Base-by-base conservation (phyloP, 257 asterid genomes). In the Vinca minor region DNA sequence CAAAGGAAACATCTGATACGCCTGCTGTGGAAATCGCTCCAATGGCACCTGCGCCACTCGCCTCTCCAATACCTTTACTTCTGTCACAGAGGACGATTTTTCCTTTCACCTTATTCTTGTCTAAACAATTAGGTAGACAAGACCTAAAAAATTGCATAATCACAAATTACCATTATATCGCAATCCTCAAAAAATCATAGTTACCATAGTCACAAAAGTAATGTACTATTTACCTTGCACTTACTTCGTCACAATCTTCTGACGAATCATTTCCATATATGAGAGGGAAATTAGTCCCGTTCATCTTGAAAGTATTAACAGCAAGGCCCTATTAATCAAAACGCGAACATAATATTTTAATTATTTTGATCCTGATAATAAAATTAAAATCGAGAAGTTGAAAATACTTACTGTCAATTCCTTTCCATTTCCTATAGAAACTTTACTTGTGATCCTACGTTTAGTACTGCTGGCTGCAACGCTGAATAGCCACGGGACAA, bases 401-500 rank as follows among this genome's bases (percentile, higher is more conserved):
- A 45, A n/a, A n/a, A n/a, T n/a, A 26, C 78, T 20, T 64, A 80
- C 82, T 18, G 13, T 2, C 4, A 77, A 4, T 39, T 65, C 56
- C 28, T n/a, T 60, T 23, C 85, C 88, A 56, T 77, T 71, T 38
- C 80, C 85, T 3, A 82, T 82, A 21, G n/a, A 9, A 55, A 82
- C 57, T 46, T 68, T 70, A 46, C 73, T 42, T 60, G 62, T 55
- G 48, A 82, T 75, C 66, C 68, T 73, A 12, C 85, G 76, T 42
- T 66, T 77, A 10, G 47, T 79, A 10, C 36, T 72, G 74, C 85
- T 77, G 0, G 88, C 83, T 0, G 70, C 88, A 23, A 79, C 77
- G 0, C 75, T 62, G 47, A 82, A 56, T 34, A 82, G 34, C 88
- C 88, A 82, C 1, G 88, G 85, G 0, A 71, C 82, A 2, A 66